phyloP scores from a whole-genome alignment of 2,329 filamentous ascomycete species.

The Aspergillus sp. region DNA sequence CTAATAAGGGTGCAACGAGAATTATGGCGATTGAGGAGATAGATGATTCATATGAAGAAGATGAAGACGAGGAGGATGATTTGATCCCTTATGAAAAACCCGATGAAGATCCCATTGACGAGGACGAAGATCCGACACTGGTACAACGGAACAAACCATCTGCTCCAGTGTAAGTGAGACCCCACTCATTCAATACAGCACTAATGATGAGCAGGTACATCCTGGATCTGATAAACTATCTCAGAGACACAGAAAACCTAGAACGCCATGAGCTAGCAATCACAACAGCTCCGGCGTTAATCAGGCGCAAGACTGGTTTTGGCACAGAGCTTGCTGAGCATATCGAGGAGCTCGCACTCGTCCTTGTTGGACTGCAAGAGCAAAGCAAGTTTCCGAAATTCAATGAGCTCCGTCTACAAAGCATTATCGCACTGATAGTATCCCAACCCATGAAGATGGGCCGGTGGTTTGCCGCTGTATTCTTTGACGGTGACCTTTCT shows the following conservation, averaged over 20 bases:
- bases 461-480: conserved; percentile 78
- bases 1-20: conserved; percentile 27
- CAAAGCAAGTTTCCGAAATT: conserved; percentile 81
- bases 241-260: conserved; percentile 79
- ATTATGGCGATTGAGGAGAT: conserved; percentile 64
- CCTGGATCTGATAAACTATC: conserved; percentile 74
- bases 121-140: conserved; percentile 87
- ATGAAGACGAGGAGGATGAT: conserved; percentile 62
- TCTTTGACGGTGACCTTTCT: conserved; percentile 91
- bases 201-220: conserved; percentile 60
- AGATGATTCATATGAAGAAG: conserved; percentile 52
- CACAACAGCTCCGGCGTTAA: conserved; percentile 72
- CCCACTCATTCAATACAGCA: not conserved
- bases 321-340: conserved; percentile 87
- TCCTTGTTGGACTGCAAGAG: conserved; percentile 79
- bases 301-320: conserved; percentile 83
- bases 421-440: conserved; percentile 77
- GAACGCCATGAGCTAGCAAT: conserved; percentile 82
- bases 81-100: conserved; percentile 79
- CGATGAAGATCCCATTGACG: conserved; percentile 84
- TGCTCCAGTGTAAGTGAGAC: conserved; percentile 65
- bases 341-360: conserved; percentile 72
- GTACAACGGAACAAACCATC: conserved; percentile 79
- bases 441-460: conserved; percentile 76
- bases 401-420: conserved; percentile 70